Evolutionary conservation across 2,329 filamentous ascomycete species (phyloP), one percentile per base, ranked within the genome.

Genomic region (Curvularia sp.): DNA sequence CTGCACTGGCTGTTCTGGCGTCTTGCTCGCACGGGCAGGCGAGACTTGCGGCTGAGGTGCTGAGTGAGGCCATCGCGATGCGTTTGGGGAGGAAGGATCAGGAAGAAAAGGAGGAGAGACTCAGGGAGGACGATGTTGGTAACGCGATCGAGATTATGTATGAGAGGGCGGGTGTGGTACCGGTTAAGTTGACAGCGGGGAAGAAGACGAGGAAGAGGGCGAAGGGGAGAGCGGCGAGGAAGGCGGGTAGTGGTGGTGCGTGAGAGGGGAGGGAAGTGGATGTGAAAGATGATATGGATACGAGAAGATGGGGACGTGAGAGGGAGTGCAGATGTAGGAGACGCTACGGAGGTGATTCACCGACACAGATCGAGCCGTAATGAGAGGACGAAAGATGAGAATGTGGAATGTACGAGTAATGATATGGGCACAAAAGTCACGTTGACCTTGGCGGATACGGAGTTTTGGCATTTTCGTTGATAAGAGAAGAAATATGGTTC

Each of bases 1-100:
- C 52, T 5, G 52, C 41, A 0, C 26, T 65, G 1, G 30, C 18
- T 0, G 10, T 65, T 8, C 10, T 62, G 0, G 47, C 56, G 3
- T 60, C 56, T 12, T 47, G 58, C n/a, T 60, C 60, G 0, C 63
- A 57, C 1, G 63, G 63, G 0, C 63, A 65, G 15, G 44, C 54
- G 7, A 33, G 55, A 5, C 43, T 65, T 2, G 56, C 49, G 0
- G 6, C 35, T 0, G 56, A 62, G 5, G 24, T 56, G 0, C 42
- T 65, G 1, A 42, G 57, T 12, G 58, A 61, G 9, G 63, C 56
- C 0, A 15, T 63, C 3, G 53, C 55, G 0, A 12, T 63, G 41
- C 53, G 63, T 0, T 33, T 53, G 0, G 38, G 49, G 15, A 43
- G 49, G 15, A 49, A 62, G 4, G 57, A 53, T 1, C 41, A 60